Evolutionary conservation across 169 alveolate genomes (phyloP).

Genomic region (Plasmodium gallinaceum): DNA sequence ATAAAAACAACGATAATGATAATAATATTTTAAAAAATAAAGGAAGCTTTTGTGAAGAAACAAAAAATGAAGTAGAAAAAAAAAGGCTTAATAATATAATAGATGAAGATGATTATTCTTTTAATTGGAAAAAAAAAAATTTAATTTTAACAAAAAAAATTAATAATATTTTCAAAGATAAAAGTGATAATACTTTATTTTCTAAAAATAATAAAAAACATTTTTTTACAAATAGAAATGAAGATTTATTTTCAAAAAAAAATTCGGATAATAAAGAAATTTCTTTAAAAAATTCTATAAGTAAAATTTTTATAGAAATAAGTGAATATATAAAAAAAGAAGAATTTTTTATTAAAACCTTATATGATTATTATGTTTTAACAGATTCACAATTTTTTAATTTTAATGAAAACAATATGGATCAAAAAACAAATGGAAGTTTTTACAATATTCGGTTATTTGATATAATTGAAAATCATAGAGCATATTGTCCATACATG

Average conservation of each 20-base stretch:
- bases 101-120: constrained; percentile 27
- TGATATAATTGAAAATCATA: constrained; percentile 55
- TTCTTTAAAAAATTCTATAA: constrained; percentile 5
- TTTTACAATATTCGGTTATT: constrained; percentile 24
- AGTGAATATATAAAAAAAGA: constrained; percentile 26
- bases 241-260: not conserved
- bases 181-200: not conserved
- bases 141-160: constrained; percentile 34
- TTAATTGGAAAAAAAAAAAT: constrained; percentile 28
- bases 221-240: not conserved
- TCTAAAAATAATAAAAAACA: constrained; percentile 5
- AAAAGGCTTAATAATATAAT: not conserved
- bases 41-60: not conserved
- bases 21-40: not conserved
- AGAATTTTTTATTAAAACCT: constrained; percentile 19
- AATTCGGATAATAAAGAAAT: not conserved
- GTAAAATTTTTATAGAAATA: constrained; percentile 16
- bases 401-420: not conserved
- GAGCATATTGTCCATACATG: constrained; percentile 62
- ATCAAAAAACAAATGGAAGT: not conserved
- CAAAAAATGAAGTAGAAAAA: not conserved
- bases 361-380: constrained; percentile 40
- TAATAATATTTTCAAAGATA: not conserved
- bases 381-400: not conserved
- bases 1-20: not conserved